Conservation (phyloP, 2,329 filamentous ascomycete genomes). For the Apiospora kogelbergensis region DNA sequence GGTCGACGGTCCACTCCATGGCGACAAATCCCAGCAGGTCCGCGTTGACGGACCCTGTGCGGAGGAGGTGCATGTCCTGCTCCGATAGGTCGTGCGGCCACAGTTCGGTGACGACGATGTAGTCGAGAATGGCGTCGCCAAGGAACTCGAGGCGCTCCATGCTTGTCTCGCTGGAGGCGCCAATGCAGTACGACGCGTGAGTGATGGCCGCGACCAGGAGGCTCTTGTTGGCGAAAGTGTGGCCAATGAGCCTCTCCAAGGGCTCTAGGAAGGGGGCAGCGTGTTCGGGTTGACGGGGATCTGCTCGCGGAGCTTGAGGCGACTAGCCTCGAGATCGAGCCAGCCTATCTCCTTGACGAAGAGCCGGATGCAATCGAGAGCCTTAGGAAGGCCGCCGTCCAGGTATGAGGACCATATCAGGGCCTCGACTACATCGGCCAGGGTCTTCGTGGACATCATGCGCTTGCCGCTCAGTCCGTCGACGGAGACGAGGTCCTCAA, state of each 20-base stretch:
- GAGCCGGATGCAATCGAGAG: slow-evolving; percentile 61
- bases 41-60: slow-evolving; percentile 75
- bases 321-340: slow-evolving; percentile 43
- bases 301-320: slow-evolving; percentile 42
- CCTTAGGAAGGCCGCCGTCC: slow-evolving; percentile 65
- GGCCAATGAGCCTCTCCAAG: slow-evolving; percentile 68
- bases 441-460: slow-evolving; percentile 62
- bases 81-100: slow-evolving; percentile 49
- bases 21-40: slow-evolving; percentile 77
- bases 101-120: slow-evolving; percentile 66
- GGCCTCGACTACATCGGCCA: slow-evolving; percentile 87
- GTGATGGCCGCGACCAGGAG: slow-evolving; percentile 80
- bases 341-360: slow-evolving; percentile 64
- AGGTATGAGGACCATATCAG: slow-evolving; percentile 75
- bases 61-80: slow-evolving; percentile 71
- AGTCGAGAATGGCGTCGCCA: slow-evolving; percentile 82
- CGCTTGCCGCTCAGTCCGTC: slow-evolving; percentile 11
- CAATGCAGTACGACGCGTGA: slow-evolving; percentile 61
- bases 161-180: slow-evolving; percentile 36
- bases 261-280: slow-evolving; percentile 43
- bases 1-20: slow-evolving; percentile 53
- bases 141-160: slow-evolving; percentile 83
- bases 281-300: slow-evolving; percentile 32
- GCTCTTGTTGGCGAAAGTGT: slow-evolving; percentile 66
- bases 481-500: slow-evolving; percentile 38